Evolutionary conservation across 768 basidiomycete species (phyloP).

Genomic region (Serendipita sp.): DNA sequence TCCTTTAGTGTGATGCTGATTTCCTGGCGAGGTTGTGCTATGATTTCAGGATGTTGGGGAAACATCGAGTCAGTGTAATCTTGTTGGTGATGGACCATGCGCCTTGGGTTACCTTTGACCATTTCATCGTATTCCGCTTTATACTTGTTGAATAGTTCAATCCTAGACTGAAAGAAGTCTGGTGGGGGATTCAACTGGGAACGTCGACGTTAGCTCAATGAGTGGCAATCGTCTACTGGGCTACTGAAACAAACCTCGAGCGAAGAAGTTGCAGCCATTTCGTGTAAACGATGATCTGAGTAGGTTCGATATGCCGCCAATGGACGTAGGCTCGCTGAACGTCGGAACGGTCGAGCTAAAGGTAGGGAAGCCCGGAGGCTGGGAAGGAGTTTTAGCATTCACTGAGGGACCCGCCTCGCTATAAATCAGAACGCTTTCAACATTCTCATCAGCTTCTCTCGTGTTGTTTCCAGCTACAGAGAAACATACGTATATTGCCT

Average conservation of each 20-base stretch:
- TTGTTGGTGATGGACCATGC: conserved; percentile 6
- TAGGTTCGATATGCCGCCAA: background rate
- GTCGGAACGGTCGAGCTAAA: background rate
- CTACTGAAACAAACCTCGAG: background rate
- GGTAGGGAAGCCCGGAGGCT: background rate
- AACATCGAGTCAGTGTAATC: background rate
- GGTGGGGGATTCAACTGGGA: conserved; percentile 68
- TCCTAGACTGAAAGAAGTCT: conserved; percentile 74
- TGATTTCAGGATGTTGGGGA: background rate
- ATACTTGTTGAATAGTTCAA: conserved; percentile 77
- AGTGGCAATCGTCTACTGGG: background rate
- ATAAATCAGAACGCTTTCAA: background rate
- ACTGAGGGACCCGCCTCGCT: background rate
- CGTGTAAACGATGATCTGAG: background rate
- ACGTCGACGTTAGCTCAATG: background rate
- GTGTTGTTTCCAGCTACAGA: no score
- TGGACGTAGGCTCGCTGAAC: background rate
- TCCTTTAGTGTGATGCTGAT: conserved; percentile 77
- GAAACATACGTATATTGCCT: no score
- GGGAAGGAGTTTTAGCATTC: background rate
- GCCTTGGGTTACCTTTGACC: conserved; percentile 45
- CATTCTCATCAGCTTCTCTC: background rate
- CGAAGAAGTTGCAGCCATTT: background rate
- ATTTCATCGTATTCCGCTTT: conserved; percentile 73
- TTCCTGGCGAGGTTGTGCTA: conserved; percentile 67